These are phyloP conservation scores for Mucor racemosus DNA, from an alignment of 371 early-diverging fungal species.

Conservation along the genomic window DNA sequence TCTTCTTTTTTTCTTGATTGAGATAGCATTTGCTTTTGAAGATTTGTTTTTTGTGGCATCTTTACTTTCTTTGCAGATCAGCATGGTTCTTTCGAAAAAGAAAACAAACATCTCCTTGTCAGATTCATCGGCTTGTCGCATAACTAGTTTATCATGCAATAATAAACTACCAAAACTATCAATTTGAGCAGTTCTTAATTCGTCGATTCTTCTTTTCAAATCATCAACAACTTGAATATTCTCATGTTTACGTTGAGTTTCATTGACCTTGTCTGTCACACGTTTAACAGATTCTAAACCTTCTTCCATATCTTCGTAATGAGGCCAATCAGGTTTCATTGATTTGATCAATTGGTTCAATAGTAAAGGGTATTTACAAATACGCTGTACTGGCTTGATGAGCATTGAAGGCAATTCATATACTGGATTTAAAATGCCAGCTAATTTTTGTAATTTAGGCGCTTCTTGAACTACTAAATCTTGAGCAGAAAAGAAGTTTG, in stretches of 20 bases:
- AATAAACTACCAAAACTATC: slow-evolving; percentile 82
- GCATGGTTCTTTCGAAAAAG: slow-evolving; percentile 86
- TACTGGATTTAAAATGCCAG: slow-evolving; percentile 80
- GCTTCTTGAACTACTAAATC: slow-evolving; percentile 59
- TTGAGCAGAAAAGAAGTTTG: slow-evolving; percentile 86
- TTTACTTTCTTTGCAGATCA: slow-evolving; percentile 84
- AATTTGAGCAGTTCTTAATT: slow-evolving; percentile 25
- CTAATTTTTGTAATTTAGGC: slow-evolving; percentile 59
- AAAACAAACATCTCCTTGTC: slow-evolving; percentile 83
- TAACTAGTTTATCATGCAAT: slow-evolving; percentile 82
- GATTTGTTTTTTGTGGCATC: slow-evolving; percentile 50
- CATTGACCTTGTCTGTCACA: slow-evolving; percentile 91
- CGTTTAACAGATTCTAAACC: slow-evolving; percentile 85
- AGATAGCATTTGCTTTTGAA: slow-evolving; percentile 30
- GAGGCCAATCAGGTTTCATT: slow-evolving; percentile 70
- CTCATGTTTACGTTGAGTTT: slow-evolving; percentile 87
- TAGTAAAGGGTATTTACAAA: slow-evolving; percentile 95
- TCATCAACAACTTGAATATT: slow-evolving; percentile 80
- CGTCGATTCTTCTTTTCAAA: slow-evolving; percentile 71
- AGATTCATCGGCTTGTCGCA: slow-evolving; percentile 68
- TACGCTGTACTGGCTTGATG: slow-evolving; percentile 97
- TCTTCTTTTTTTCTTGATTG: slow-evolving; percentile 48
- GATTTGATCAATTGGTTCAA: slow-evolving; percentile 85
- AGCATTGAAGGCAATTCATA: slow-evolving; percentile 89
- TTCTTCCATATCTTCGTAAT: slow-evolving; percentile 75